These are phyloP conservation scores for Penicillium vulpinum DNA, from an alignment of 2,329 filamentous ascomycete species.

Conservation along the genomic window DNA sequence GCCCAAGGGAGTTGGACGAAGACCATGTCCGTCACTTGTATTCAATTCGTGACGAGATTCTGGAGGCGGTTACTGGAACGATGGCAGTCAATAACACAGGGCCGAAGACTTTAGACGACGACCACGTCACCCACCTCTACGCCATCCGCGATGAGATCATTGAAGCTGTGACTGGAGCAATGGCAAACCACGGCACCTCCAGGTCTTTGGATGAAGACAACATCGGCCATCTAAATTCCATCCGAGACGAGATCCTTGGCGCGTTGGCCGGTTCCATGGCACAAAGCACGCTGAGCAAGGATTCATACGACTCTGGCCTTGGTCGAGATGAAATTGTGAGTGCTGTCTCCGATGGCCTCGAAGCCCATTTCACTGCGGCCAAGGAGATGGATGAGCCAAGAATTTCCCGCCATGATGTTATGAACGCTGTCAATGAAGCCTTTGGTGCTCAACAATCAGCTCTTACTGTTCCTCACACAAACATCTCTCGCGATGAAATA, in stretches of 20 bases:
- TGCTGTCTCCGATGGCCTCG: constrained; percentile 59
- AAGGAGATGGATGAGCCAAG: constrained; percentile 56
- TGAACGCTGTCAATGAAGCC: constrained; percentile 34
- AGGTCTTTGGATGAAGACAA: constrained; percentile 27
- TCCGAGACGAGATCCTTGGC: constrained; percentile 38
- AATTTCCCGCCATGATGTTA: constrained; percentile 34
- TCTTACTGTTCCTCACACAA: constrained; percentile 29
- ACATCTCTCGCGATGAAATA: constrained; percentile 53
- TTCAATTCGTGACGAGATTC: constrained; percentile 54
- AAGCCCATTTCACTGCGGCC: constrained; percentile 45
- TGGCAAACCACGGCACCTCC: constrained; percentile 7
- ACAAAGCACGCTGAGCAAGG: constrained; percentile 34
- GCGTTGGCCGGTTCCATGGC: constrained; percentile 33
- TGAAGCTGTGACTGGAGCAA: constrained; percentile 12
- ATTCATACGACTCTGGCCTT: constrained; percentile 39
- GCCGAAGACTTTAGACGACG: constrained; percentile 10
- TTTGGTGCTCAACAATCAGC: constrained; percentile 32
- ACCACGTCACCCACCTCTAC: constrained; percentile 12
- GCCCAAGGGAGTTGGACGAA: constrained; percentile 19
- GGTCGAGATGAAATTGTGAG: constrained; percentile 60
- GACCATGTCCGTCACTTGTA: constrained; percentile 8
- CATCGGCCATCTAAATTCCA: constrained; percentile 28
- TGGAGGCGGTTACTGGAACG: constrained; percentile 55
- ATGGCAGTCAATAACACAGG: constrained; percentile 1
- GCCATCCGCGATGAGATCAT: constrained; percentile 31